phyloP scores from a whole-genome alignment of 441 rosid species.

The Macaranga tanarius region DNA sequence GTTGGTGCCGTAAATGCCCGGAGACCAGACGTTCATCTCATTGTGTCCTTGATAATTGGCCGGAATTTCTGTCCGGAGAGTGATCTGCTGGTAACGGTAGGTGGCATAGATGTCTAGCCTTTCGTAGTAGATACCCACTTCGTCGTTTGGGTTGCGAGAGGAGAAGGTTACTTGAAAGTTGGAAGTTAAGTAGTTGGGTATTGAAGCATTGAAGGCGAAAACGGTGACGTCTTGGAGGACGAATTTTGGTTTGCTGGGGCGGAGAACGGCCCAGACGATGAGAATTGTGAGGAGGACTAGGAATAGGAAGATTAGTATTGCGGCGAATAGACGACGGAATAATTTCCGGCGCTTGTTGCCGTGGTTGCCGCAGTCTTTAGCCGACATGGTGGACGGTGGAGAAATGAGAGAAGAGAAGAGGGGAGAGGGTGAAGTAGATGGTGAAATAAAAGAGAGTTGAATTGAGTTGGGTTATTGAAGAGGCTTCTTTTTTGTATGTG shows the following conservation, averaged over 20 bases:
- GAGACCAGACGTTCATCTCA: slow-evolving; percentile 77
- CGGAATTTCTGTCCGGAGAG: slow-evolving; percentile 55
- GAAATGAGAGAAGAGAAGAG: slow-evolving; percentile 3
- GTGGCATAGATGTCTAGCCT: slow-evolving; percentile 64
- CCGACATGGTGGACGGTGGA: slow-evolving; percentile 32
- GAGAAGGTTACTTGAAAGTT: slow-evolving; percentile 74
- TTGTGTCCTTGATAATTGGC: slow-evolving; percentile 78
- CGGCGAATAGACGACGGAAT: slow-evolving; percentile 34
- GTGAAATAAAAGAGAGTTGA: background rate
- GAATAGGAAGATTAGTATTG: slow-evolving; percentile 48
- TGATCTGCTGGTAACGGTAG: slow-evolving; percentile 80
- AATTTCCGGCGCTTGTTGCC: slow-evolving; percentile 33
- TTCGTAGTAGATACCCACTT: slow-evolving; percentile 83
- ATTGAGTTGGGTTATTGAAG: background rate
- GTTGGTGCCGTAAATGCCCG: slow-evolving; percentile 50
- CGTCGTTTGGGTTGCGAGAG: slow-evolving; percentile 75
- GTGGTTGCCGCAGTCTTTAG: slow-evolving; percentile 54
- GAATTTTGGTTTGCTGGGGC: slow-evolving; percentile 73
- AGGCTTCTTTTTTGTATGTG: background rate
- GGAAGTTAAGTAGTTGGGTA: slow-evolving; percentile 68
- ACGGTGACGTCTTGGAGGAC: slow-evolving; percentile 91
- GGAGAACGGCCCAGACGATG: slow-evolving; percentile 70
- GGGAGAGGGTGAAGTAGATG: background rate
- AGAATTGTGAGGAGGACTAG: slow-evolving; percentile 52
- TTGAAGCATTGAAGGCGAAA: slow-evolving; percentile 66